These are phyloP conservation scores for Fragilaria radians DNA, from an alignment of 108 stramenopile genomes.

Conservation along the genomic window DNA sequence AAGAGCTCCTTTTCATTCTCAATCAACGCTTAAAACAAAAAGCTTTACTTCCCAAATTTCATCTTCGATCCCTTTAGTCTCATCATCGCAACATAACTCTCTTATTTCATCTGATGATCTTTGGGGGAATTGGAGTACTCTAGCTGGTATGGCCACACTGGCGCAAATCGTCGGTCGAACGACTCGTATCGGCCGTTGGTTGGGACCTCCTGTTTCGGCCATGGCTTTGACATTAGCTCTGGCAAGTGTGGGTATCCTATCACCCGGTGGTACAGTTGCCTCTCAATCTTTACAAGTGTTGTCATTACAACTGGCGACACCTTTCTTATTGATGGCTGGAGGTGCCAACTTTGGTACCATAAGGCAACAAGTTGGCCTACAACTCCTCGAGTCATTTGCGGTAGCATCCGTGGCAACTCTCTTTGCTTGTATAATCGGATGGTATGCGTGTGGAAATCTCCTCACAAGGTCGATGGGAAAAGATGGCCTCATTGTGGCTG, in stretches of 20 bases:
- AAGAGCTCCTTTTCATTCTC: too few species aligned
- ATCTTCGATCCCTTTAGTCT: too few species aligned
- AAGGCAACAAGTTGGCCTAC: conserved; percentile 30
- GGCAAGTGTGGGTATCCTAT: conserved; percentile 49
- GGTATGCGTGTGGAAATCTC: conserved; percentile 14
- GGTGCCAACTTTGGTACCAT: conserved; percentile 54
- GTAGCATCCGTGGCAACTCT: conserved; percentile 52
- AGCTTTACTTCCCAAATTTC: too few species aligned
- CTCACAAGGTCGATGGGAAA: conserved; percentile 22
- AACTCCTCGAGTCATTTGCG: conserved; percentile 50
- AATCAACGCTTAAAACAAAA: too few species aligned
- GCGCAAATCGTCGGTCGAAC: conserved; percentile 51
- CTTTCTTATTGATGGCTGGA: conserved; percentile 60
- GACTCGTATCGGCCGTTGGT: conserved; percentile 46
- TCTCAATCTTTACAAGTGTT: conserved; percentile 37
- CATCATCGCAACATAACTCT: conserved; percentile 6
- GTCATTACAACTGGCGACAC: conserved; percentile 58
- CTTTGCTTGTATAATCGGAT: conserved; percentile 45
- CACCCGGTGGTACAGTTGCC: conserved; percentile 51
- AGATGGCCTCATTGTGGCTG: conserved; percentile 60
- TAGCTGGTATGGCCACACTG: conserved; percentile 33
- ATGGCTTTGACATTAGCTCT: conserved; percentile 72
- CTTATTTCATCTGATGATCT: conserved; percentile 32
- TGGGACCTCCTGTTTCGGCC: conserved; percentile 76
- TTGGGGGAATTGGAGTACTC: conserved; percentile 65